Percentiles rank a stretch among this genome's conserved stretches.
phyloP scores from a whole-genome alignment of 2,329 filamentous ascomycete species.

The Aspergillus neoniger region DNA sequence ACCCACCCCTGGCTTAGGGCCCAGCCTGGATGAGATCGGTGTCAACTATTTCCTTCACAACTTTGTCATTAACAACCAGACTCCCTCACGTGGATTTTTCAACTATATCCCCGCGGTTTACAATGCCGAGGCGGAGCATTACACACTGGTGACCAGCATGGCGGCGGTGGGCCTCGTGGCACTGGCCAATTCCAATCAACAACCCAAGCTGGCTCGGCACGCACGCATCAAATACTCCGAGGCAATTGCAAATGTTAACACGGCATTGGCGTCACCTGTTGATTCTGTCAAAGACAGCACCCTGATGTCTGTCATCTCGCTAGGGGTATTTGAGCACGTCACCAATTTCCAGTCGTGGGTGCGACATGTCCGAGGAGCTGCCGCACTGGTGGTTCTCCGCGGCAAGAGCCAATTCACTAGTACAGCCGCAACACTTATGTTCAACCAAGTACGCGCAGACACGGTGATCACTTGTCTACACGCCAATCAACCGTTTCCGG shows the following conservation, averaged over 20 bases:
- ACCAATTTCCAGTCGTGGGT: constrained; percentile 25
- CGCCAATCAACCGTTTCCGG: constrained; percentile 16
- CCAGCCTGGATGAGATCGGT: constrained; percentile 26
- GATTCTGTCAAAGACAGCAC: constrained; percentile 29
- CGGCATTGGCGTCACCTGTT: constrained; percentile 23
- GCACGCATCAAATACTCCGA: constrained; percentile 29
- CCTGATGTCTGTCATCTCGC: constrained; percentile 31
- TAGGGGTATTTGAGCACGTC: constrained; percentile 31
- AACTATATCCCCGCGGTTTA: constrained; percentile 26
- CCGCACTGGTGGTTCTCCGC: constrained; percentile 24
- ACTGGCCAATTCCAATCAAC: constrained; percentile 26
- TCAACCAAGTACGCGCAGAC: constrained; percentile 30
- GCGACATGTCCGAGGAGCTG: constrained; percentile 29
- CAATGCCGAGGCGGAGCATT: constrained; percentile 18
- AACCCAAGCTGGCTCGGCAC: constrained; percentile 20
- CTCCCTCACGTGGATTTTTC: constrained; percentile 24
- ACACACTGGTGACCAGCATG: constrained; percentile 27
- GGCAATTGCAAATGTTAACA: constrained; percentile 26
- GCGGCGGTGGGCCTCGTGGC: constrained; percentile 30
- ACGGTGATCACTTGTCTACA: constrained; percentile 22
- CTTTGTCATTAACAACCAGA: constrained; percentile 21
- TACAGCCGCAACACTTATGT: constrained; percentile 21
- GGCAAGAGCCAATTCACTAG: constrained; percentile 27
- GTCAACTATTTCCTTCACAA: constrained; percentile 29
- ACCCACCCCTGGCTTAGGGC: constrained; percentile 3